Percentiles rank a stretch among this genome's conserved stretches.
phyloP scores from a whole-genome alignment of 129 eudicot genomes.

The Escallonia rubra region DNA sequence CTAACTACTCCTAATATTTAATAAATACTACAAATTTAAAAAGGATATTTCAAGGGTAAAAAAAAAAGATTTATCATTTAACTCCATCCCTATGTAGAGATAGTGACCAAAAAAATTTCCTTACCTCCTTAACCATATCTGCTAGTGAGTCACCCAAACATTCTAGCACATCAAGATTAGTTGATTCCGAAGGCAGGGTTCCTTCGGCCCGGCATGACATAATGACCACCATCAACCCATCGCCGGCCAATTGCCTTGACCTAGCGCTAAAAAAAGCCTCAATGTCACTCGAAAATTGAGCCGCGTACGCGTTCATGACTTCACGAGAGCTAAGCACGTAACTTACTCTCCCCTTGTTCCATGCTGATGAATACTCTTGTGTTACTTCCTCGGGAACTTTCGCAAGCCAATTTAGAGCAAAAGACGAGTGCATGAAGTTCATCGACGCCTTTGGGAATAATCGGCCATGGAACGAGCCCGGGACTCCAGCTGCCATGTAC shows the following conservation, averaged over 20 bases:
- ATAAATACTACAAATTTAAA: too few relatives aligned
- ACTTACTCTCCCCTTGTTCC: conserved; percentile 7
- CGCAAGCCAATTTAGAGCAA: conserved; percentile 17
- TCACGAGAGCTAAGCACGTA: not conserved
- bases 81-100: too few relatives aligned
- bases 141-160: conserved; percentile 7
- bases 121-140: conserved; percentile 9
- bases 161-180: not conserved
- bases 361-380: not conserved
- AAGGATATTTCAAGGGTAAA: too few relatives aligned
- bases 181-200: not conserved
- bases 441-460: conserved; percentile 13
- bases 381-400: conserved; percentile 2
- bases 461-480: conserved; percentile 20
- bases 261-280: not conserved
- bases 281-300: not conserved
- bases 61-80: too few relatives aligned
- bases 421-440: conserved; percentile 17
- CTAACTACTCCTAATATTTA: too few relatives aligned
- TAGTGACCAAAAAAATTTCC: too few relatives aligned
- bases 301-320: not conserved
- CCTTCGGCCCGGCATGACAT: not conserved
- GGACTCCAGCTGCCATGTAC: conserved; percentile 17
- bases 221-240: not conserved
- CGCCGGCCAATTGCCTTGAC: not conserved